Base-by-base conservation (phyloP, 768 basidiomycete species). In the Mycena albidolilacea region DNA sequence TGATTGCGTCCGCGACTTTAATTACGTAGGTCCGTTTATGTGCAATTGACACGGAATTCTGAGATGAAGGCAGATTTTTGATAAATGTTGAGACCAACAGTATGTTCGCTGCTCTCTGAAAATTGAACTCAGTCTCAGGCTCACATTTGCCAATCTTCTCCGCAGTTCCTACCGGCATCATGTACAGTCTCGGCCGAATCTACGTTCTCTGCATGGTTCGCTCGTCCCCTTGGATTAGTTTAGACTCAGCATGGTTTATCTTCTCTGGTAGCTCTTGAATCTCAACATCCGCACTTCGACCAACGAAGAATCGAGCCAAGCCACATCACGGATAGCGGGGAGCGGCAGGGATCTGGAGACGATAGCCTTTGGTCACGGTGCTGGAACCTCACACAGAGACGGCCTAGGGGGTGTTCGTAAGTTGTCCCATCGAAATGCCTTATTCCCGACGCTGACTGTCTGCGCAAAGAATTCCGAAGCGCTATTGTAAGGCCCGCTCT, bases 401-500 rank as follows among this genome's bases (percentile, higher is more conserved):
- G 54, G 54, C 30, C 54, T 55, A n/a, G n/a, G n/a, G 12, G 23
- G 30, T 30, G 54, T 23, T 55, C 54, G 54, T 55, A n/a, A 55
- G 54, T 55, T 55, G 54, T 55, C 54, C 54, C 54, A 3, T 55
- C 54, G 54, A 55, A 55, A 11, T 10, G 30, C 54, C 35, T 55
- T 35, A 55, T 55, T 55, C 54, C 54, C 54, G 23, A 55, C 30
- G 30, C 54, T 55, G 54, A 55, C 54, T 55, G 21, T 30, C 9
- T 10, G 30, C 30, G 23, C 23, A n/a, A n/a, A n/a, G n/a, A n/a
- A n/a, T n/a, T n/a, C n/a, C 23, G 23, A 55, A 30, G 54, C 54
- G 54, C 54, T 30, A 55, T 55, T 55, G 54, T 55, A 55, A 12
- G 54, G n/a, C n/a, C 54, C 54, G 54, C 50, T 55, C 54, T 55